Conservation (phyloP, 2,329 filamentous ascomycete species). For the Aspergillus arachidicola region DNA sequence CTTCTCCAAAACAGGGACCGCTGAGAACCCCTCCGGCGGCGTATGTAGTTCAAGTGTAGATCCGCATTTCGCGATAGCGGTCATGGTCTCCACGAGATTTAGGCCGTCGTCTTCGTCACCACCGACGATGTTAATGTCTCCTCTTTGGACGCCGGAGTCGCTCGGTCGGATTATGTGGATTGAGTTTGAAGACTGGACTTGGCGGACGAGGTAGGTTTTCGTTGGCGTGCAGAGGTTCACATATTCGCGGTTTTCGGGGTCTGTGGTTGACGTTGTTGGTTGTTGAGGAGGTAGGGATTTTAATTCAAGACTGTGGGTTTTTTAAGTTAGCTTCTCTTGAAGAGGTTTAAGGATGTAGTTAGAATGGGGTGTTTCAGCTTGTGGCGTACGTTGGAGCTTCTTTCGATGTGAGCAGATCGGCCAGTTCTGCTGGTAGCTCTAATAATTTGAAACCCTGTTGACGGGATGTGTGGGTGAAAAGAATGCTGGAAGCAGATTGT, state of each 20-base stretch:
- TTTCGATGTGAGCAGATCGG: slow-evolving; percentile 55
- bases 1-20: slow-evolving; percentile 31
- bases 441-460: slow-evolving; percentile 61
- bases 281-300: slow-evolving; percentile 41
- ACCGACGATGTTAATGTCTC: slow-evolving; percentile 32
- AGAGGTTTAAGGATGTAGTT: not conserved
- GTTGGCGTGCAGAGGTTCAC: slow-evolving; percentile 62
- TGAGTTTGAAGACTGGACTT: slow-evolving; percentile 68
- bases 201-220: slow-evolving; percentile 62
- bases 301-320: slow-evolving; percentile 40
- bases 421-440: slow-evolving; percentile 61
- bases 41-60: slow-evolving; percentile 50
- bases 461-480: slow-evolving; percentile 44
- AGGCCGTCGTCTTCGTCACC: slow-evolving; percentile 21
- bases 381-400: slow-evolving; percentile 41
- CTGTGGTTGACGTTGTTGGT: slow-evolving; percentile 22
- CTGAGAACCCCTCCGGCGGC: slow-evolving; percentile 35
- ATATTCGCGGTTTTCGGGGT: slow-evolving; percentile 37
- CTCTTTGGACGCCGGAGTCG: slow-evolving; percentile 30
- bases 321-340: not conserved
- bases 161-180: slow-evolving; percentile 57
- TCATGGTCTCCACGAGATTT: slow-evolving; percentile 36
- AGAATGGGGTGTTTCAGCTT: not conserved
- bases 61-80: slow-evolving; percentile 47
- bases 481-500: slow-evolving; percentile 38